Conservation (phyloP, 2,329 filamentous ascomycete genomes). For the Lanzia echinophila region DNA sequence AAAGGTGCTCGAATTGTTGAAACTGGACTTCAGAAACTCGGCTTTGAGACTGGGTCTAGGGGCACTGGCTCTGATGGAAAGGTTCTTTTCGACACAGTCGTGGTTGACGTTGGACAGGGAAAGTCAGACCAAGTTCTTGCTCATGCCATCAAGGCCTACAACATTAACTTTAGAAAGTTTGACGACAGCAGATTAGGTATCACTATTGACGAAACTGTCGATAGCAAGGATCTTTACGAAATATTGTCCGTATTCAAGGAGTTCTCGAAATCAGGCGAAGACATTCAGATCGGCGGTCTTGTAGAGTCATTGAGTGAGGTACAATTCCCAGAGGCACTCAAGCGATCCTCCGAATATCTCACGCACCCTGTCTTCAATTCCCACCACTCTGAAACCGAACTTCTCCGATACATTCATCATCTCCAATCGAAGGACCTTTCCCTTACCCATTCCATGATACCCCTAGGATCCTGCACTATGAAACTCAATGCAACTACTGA, state of each 20-base stretch:
- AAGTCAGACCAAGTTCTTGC: slow-evolving; percentile 46
- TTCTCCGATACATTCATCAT: slow-evolving; percentile 88
- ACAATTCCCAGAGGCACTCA: slow-evolving; percentile 51
- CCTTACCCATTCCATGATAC: slow-evolving; percentile 94
- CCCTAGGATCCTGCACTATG: slow-evolving; percentile 95
- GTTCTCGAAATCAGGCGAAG: slow-evolving; percentile 17
- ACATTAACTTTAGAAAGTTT: slow-evolving; percentile 58
- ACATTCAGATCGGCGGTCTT: slow-evolving; percentile 32
- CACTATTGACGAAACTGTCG: slow-evolving; percentile 71
- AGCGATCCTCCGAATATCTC: slow-evolving; percentile 67
- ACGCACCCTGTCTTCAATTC: slow-evolving; percentile 93
- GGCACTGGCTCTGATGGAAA: slow-evolving; percentile 49
- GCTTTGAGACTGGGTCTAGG: slow-evolving; percentile 54
- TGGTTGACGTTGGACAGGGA: slow-evolving; percentile 50
- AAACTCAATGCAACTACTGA: slow-evolving; percentile 92
- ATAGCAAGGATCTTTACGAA: slow-evolving; percentile 47
- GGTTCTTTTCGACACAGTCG: slow-evolving; percentile 73
- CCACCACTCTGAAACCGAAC: slow-evolving; percentile 89
- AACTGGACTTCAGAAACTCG: slow-evolving; percentile 53
- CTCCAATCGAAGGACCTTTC: slow-evolving; percentile 92
- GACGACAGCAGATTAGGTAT: slow-evolving; percentile 59
- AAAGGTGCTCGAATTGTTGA: slow-evolving; percentile 65
- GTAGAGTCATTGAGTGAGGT: slow-evolving; percentile 35
- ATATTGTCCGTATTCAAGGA: slow-evolving; percentile 50
- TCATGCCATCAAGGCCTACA: slow-evolving; percentile 42